phyloP scores from a whole-genome alignment of 2,329 filamentous ascomycete genomes.

The Sporothrix luriei region DNA sequence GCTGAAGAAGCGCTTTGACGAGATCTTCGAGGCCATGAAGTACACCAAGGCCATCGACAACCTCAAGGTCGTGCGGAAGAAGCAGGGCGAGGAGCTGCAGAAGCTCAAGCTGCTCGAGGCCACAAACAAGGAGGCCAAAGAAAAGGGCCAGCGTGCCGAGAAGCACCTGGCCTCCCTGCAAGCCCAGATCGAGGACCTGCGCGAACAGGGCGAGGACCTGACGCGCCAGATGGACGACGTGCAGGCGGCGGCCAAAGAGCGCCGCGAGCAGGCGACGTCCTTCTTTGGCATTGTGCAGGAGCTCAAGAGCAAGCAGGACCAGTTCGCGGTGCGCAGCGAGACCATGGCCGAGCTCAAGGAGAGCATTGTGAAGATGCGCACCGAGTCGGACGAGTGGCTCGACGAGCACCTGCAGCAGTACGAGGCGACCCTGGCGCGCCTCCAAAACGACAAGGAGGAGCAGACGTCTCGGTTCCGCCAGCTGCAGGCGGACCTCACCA shows the following conservation, averaged over 20 bases:
- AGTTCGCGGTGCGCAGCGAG: conserved; percentile 69
- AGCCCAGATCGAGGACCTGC: conserved; percentile 64
- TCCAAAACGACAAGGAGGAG: conserved; percentile 63
- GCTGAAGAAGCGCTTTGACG: conserved; percentile 92
- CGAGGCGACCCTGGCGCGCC: conserved; percentile 69
- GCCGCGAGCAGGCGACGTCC: conserved; percentile 71
- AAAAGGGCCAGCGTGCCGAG: conserved; percentile 73
- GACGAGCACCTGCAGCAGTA: conserved; percentile 74
- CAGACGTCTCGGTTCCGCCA: conserved; percentile 67
- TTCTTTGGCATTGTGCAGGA: conserved; percentile 75
- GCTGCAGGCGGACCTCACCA: conserved; percentile 56
- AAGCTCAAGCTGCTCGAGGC: conserved; percentile 72
- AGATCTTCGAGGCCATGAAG: conserved; percentile 95
- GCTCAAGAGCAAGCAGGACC: conserved; percentile 74
- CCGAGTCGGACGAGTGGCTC: conserved; percentile 76
- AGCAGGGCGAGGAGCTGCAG: conserved; percentile 73
- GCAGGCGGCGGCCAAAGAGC: conserved; percentile 52
- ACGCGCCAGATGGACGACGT: conserved; percentile 64
- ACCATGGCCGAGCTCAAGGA: conserved; percentile 70
- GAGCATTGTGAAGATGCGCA: conserved; percentile 70
- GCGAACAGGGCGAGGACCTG: conserved; percentile 60
- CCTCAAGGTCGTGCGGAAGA: conserved; percentile 83
- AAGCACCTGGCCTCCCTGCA: conserved; percentile 67
- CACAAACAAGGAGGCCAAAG: conserved; percentile 68
- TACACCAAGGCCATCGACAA: conserved; percentile 98